Evolutionary conservation across 306 rosid genomes (phyloP).

Genomic region (Hippophae rhamnoides): DNA sequence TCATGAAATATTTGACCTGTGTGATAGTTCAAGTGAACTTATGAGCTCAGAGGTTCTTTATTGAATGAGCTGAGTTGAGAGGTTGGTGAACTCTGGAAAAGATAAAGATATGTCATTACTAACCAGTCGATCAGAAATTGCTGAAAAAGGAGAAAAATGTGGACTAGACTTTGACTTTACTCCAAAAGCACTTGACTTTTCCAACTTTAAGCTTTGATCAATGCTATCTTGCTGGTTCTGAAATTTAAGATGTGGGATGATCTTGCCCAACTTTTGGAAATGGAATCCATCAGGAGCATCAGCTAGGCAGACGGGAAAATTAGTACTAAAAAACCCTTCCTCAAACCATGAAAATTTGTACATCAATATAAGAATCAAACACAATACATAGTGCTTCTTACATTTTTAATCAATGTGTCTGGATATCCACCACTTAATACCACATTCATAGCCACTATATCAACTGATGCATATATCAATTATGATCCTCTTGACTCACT

Average conservation of each 20-base stretch:
- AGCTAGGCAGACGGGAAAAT: constrained; percentile 42
- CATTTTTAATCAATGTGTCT: too few relatives aligned
- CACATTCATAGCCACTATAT: too few relatives aligned
- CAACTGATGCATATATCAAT: too few relatives aligned
- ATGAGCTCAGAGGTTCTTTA: constrained; percentile 23
- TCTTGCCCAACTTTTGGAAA: constrained; percentile 48
- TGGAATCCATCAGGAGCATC: constrained; percentile 53
- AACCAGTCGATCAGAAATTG: constrained; percentile 25
- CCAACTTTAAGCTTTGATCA: constrained; percentile 30
- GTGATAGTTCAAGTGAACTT: constrained; percentile 29
- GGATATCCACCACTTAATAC: too few relatives aligned
- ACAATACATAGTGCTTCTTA: too few relatives aligned
- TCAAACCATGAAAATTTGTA: constrained; percentile 43
- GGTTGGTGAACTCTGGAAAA: constrained; percentile 28
- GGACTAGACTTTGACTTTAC: constrained; percentile 29
- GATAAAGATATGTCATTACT: constrained; percentile 32
- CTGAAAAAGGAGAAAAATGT: constrained; percentile 21
- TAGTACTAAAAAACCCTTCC: constrained; percentile 53
- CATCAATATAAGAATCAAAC: too few relatives aligned
- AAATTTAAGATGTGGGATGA: constrained; percentile 53
- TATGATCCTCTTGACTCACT: too few relatives aligned
- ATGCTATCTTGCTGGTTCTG: constrained; percentile 26
- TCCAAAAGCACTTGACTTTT: constrained; percentile 30
- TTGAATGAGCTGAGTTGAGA: constrained; percentile 20
- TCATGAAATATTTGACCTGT: constrained; percentile 29